A percentile compares a stretch with the other conserved stretches of the same genome.
Conservation (phyloP, 2,329 filamentous ascomycete genomes). For the Nemania abortiva region DNA sequence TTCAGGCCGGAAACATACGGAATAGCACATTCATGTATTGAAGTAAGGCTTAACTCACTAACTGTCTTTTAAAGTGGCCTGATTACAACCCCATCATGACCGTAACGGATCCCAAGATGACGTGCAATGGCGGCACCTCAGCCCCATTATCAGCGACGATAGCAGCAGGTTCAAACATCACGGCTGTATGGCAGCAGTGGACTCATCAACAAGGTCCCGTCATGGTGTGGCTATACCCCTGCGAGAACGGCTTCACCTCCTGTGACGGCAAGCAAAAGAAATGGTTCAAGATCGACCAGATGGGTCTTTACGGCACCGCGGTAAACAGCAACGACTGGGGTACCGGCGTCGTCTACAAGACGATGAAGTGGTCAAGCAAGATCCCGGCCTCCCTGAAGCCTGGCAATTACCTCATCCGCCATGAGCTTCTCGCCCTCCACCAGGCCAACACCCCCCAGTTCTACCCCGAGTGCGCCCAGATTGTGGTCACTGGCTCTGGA, state of each 20-base stretch:
- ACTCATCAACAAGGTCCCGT: constrained; percentile 69
- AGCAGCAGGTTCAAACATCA: constrained; percentile 61
- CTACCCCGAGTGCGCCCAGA: constrained; percentile 68
- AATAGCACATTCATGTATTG: background rate
- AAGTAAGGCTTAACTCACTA: background rate
- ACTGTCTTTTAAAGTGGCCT: constrained; percentile 55
- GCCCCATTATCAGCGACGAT: constrained; percentile 59
- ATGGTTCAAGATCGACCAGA: constrained; percentile 72
- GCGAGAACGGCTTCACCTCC: constrained; percentile 59
- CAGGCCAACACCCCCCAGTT: constrained; percentile 59
- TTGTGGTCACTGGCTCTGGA: constrained; percentile 63
- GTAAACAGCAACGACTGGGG: constrained; percentile 62
- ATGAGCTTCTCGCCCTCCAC: constrained; percentile 68
- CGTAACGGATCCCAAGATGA: constrained; percentile 62
- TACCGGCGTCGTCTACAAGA: constrained; percentile 59
- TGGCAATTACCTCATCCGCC: constrained; percentile 68
- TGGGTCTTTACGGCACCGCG: constrained; percentile 60
- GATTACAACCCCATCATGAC: constrained; percentile 67
- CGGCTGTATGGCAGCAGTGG: constrained; percentile 67
- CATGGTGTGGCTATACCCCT: constrained; percentile 69
- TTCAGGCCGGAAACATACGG: too few relatives aligned
- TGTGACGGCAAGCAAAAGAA: constrained; percentile 65
- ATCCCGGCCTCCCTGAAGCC: constrained; percentile 63
- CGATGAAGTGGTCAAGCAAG: constrained; percentile 62
- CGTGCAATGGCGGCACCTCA: constrained; percentile 67